A percentile compares a stretch with the other conserved stretches of the same genome.
These are phyloP conservation scores for Ophiostoma himal-ulmi DNA, from an alignment of 2,329 filamentous ascomycete genomes.

Conservation along the genomic window DNA sequence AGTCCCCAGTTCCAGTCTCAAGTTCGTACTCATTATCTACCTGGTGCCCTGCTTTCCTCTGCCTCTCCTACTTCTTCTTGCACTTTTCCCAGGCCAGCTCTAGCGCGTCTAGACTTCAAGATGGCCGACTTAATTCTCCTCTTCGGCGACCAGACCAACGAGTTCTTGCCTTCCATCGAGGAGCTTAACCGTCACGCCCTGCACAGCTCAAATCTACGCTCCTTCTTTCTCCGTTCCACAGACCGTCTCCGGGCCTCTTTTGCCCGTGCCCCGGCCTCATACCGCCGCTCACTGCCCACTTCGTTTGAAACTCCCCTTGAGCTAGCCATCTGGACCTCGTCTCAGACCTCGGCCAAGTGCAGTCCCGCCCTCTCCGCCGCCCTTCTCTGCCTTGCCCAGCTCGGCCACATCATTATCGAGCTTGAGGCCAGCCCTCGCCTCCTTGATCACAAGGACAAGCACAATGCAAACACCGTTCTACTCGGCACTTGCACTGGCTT, in stretches of 20 bases:
- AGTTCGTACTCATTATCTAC: no score
- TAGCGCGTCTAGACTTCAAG: not conserved
- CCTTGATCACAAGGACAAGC: conserved; percentile 49
- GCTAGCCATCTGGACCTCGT: conserved; percentile 16
- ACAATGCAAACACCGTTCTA: conserved; percentile 50
- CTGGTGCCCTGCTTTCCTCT: not conserved
- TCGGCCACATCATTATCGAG: conserved; percentile 56
- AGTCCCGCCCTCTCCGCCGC: conserved; percentile 32
- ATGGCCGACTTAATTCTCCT: conserved; percentile 51
- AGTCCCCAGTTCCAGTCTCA: not conserved
- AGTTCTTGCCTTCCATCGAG: conserved; percentile 55
- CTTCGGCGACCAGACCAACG: conserved; percentile 57
- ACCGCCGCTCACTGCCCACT: conserved; percentile 18
- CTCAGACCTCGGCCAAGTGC: not conserved
- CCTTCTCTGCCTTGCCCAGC: conserved; percentile 58
- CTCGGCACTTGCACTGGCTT: conserved; percentile 64
- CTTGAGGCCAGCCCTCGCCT: conserved; percentile 38
- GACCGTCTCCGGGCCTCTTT: conserved; percentile 17
- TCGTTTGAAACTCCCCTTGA: conserved; percentile 19
- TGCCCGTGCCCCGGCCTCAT: conserved; percentile 13
- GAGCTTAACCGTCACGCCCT: conserved; percentile 54
- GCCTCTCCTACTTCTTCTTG: not conserved
- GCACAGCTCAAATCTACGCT: conserved; percentile 42
- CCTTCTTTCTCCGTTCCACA: conserved; percentile 8
- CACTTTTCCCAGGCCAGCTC: not conserved